These are phyloP conservation scores for Suhomyces chickasaworum DNA, from an alignment of 1,139 yeast genomes.

Conservation along the genomic window DNA sequence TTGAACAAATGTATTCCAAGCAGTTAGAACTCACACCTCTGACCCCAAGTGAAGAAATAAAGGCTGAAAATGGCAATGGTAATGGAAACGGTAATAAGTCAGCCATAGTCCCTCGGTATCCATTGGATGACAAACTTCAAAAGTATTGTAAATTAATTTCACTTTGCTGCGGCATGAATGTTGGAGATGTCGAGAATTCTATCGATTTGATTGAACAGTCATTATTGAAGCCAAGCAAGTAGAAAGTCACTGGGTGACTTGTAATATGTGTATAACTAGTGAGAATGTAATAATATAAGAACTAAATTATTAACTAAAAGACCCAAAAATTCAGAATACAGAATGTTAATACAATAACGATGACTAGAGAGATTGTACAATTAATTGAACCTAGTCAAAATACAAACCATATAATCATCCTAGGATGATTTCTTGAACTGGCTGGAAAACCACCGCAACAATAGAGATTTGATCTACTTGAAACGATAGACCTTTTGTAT, in stretches of 20 bases:
- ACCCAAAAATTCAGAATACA: no score
- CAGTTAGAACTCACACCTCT: constrained; percentile 25
- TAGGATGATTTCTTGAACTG: no score
- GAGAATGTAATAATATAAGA: background rate
- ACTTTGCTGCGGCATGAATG: constrained; percentile 48
- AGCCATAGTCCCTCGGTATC: constrained; percentile 30
- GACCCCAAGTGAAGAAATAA: background rate
- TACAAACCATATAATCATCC: no score
- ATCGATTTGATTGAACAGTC: constrained; percentile 50
- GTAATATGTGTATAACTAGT: constrained; percentile 7
- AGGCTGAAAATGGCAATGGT: constrained; percentile 1
- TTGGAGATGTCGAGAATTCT: constrained; percentile 43
- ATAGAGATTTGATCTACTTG: no score
- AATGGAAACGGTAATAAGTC: constrained; percentile 4
- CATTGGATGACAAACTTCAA: constrained; percentile 38
- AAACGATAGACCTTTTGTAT: no score
- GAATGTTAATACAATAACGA: no score
- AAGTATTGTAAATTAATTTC: constrained; percentile 48
- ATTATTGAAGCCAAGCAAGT: constrained; percentile 19
- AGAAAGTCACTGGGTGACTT: constrained; percentile 3
- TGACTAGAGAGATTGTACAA: no score
- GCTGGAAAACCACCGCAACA: no score
- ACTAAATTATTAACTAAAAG: no score
- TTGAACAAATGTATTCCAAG: constrained; percentile 22
- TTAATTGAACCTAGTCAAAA: no score